Evolutionary conservation across 768 basidiomycete species (phyloP).

Genomic region (Russula virescens): DNA sequence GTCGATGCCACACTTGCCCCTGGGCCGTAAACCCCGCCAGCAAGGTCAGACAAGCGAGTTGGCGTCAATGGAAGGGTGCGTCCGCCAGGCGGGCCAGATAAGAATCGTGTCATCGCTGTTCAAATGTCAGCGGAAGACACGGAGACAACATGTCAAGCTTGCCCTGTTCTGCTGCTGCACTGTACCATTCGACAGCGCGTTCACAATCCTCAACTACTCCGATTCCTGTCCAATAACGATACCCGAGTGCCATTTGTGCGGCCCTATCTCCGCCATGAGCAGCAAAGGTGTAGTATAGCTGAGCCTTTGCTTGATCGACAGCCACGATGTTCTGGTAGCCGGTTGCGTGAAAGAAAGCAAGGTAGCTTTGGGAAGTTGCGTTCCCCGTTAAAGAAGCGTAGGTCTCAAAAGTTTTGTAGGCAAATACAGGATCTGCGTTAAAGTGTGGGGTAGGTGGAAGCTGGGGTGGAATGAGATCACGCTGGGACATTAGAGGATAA

Average conservation of each 20-base stretch:
- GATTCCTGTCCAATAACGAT: slow-evolving; percentile 94
- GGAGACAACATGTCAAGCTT: slow-evolving; percentile 13
- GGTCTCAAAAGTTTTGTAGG: slow-evolving; percentile 54
- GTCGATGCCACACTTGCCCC: slow-evolving; percentile 93
- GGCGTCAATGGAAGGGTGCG: slow-evolving; percentile 76
- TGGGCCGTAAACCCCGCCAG: slow-evolving; percentile 90
- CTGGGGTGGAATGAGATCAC: slow-evolving; percentile 33
- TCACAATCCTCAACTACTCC: slow-evolving; percentile 84
- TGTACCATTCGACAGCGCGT: slow-evolving; percentile 83
- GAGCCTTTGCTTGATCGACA: slow-evolving; percentile 72
- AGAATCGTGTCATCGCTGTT: slow-evolving; percentile 72
- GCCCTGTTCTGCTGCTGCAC: slow-evolving; percentile 84
- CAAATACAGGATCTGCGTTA: slow-evolving; percentile 50
- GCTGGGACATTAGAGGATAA: background rate
- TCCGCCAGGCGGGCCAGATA: slow-evolving; percentile 88
- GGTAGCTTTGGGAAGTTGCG: slow-evolving; percentile 75
- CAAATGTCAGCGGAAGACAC: slow-evolving; percentile 3
- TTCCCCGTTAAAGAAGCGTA: slow-evolving; percentile 74
- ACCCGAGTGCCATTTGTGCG: slow-evolving; percentile 89
- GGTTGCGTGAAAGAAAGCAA: slow-evolving; percentile 86
- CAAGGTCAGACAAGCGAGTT: slow-evolving; percentile 81
- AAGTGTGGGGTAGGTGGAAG: slow-evolving; percentile 72
- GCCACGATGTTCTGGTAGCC: slow-evolving; percentile 65
- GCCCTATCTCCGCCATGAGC: slow-evolving; percentile 83
- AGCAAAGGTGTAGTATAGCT: slow-evolving; percentile 91